Base-by-base conservation (phyloP, 495 filamentous ascomycete genomes). In the Tetracladium setigerum region DNA sequence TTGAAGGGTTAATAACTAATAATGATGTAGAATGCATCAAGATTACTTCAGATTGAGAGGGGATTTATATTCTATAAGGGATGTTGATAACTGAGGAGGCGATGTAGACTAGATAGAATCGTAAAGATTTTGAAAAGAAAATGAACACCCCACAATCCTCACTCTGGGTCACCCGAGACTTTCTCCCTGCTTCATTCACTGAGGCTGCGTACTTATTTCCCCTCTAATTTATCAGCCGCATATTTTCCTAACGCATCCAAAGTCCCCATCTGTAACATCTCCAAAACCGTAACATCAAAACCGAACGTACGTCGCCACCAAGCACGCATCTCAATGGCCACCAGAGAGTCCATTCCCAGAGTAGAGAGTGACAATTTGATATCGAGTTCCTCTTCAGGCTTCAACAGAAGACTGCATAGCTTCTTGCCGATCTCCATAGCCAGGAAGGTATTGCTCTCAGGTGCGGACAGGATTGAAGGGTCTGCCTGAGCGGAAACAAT, bases 251-350 rank as follows among this genome's bases (percentile, higher is more conserved):
- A 46, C 15, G 17, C 35, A 15, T 52, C 49, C 0, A 61, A 41
- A 10, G 48, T 56, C 0, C 56, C 56, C 43, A 43, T 50, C 3
- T 42, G 41, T 4, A 57, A 19, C 47, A 63, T 58, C 41, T 61
- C 61, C 10, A 62, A 44, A 0, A 55, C 56, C 49, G 71, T 63
- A 24, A 79, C 64, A 22, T 76, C 72, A 46, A 78, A 60, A 0
- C 54, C 4, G 71, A 63, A 14, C 64, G 51, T 31, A 71, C 59
- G 30, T 61, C 61, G 8, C 63, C 66, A 27, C 74, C 75, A 82
- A 14, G 66, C 73, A 0, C 77, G 64, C 8, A 81, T 37, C 54
- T 82, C 79, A 17, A 81, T 71, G 2, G 77, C 77, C 31, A 76
- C 59, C n/a, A 82, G 58, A 0, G 69, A 76, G 48, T 82, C 77